phyloP scores from a whole-genome alignment of 495 filamentous ascomycete genomes.

The Penicillium roqueforti region DNA sequence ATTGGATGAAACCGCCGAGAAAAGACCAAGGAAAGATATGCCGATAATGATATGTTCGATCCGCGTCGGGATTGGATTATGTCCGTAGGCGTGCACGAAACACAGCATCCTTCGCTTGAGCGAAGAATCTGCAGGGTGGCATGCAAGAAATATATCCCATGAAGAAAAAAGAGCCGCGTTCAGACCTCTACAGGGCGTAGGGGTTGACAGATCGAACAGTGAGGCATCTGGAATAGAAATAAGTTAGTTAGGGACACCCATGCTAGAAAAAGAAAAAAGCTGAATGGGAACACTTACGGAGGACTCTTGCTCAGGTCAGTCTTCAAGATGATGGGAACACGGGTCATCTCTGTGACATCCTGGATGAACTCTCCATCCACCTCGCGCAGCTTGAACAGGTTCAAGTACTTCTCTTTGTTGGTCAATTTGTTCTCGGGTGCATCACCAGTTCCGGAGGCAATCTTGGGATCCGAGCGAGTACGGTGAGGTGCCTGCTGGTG shows the following conservation, averaged over 20 bases:
- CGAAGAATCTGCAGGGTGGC: constrained; percentile 27
- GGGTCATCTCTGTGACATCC: constrained; percentile 95
- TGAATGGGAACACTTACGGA: constrained; percentile 64
- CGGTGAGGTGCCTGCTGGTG: constrained; percentile 73
- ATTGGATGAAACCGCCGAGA: constrained; percentile 4
- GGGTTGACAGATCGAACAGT: constrained; percentile 98
- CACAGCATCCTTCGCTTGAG: constrained; percentile 11
- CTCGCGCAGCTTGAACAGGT: constrained; percentile 83
- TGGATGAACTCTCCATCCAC: constrained; percentile 95
- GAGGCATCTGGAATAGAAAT: constrained; percentile 62
- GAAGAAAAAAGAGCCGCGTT: constrained; percentile 15
- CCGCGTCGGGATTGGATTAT: constrained; percentile 23
- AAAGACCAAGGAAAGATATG: constrained; percentile 9
- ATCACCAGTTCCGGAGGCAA: constrained; percentile 65
- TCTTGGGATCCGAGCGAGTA: constrained; percentile 87
- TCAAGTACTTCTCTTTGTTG: constrained; percentile 95
- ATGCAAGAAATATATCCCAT: constrained; percentile 31
- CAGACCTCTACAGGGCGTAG: constrained; percentile 66
- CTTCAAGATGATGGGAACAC: constrained; percentile 94
- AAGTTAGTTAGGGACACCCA: constrained; percentile 31
- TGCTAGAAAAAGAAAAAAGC: neutral
- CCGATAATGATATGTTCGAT: constrained; percentile 31
- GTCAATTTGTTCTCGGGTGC: constrained; percentile 71
- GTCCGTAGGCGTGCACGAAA: constrained; percentile 19
- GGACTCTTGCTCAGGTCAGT: constrained; percentile 98